Conservation (phyloP, 495 filamentous ascomycete genomes). For the Letharia columbiana region DNA sequence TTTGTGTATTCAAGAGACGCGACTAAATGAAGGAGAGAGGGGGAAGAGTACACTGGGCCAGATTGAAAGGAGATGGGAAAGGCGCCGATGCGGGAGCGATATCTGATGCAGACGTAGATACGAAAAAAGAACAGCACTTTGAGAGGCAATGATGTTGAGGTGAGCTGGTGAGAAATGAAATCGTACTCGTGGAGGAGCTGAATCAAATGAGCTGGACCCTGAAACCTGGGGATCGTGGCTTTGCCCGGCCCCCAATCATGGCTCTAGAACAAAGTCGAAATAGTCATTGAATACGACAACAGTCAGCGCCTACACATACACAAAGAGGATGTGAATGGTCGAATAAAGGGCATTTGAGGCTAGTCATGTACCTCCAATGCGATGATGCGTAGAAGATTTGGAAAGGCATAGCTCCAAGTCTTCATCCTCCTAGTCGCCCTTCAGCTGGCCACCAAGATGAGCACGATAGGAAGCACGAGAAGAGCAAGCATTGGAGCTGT, state of each 20-base stretch:
- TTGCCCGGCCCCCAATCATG: neutral
- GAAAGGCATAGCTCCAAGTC: neutral
- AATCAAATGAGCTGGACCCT: slow-evolving; percentile 3
- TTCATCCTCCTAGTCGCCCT: neutral
- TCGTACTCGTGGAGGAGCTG: neutral
- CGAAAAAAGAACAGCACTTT: neutral
- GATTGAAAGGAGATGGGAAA: neutral
- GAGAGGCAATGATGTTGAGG: neutral
- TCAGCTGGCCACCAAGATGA: neutral
- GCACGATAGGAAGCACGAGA: neutral
- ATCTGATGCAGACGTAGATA: neutral
- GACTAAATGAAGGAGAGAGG: neutral
- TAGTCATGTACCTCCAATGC: neutral
- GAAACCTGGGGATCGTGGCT: neutral
- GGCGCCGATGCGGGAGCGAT: neutral
- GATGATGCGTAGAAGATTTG: neutral
- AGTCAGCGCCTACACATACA: neutral
- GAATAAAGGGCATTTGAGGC: neutral
- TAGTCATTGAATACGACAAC: neutral
- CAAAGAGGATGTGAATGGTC: neutral
- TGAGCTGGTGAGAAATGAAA: neutral
- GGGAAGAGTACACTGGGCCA: neutral
- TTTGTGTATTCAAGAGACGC: neutral
- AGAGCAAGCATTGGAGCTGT: neutral
- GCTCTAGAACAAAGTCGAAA: neutral